Evolutionary conservation across 2,329 filamentous ascomycete genomes (phyloP).

Genomic region (Aaosphaeria arxii): DNA sequence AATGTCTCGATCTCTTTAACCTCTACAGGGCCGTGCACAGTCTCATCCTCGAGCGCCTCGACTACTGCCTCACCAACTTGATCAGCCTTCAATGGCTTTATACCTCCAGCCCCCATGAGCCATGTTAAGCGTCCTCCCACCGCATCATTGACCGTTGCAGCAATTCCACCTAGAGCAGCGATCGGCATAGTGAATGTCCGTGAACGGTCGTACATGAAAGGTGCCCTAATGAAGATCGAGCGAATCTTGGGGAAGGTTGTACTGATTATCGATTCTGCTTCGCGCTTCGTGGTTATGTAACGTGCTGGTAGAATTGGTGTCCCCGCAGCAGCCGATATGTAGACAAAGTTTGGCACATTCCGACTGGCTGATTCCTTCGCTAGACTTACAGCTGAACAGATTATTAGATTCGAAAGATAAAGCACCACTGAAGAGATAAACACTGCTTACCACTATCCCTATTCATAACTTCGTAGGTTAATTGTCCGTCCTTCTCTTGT

Average conservation of each 20-base stretch:
- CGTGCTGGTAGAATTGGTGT: conserved; percentile 79
- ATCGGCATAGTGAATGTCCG: conserved; percentile 80
- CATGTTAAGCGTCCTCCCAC: conserved; percentile 72
- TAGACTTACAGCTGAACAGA: conserved; percentile 64
- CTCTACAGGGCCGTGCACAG: conserved; percentile 72
- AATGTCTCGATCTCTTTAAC: conserved; percentile 76
- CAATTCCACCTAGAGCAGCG: conserved; percentile 72
- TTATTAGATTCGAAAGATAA: background rate
- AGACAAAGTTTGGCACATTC: conserved; percentile 70
- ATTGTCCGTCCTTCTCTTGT: conserved; percentile 66
- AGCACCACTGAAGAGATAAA: background rate
- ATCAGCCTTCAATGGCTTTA: conserved; percentile 86
- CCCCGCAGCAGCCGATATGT: conserved; percentile 83
- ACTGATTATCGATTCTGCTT: conserved; percentile 77
- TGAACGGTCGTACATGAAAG: conserved; percentile 85
- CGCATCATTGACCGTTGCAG: conserved; percentile 71
- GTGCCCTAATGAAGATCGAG: conserved; percentile 76
- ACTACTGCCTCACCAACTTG: conserved; percentile 85
- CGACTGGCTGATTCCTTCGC: conserved; percentile 70
- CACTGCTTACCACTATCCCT: conserved; percentile 62
- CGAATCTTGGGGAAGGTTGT: conserved; percentile 72
- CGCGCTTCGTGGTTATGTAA: conserved; percentile 89
- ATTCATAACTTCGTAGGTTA: conserved; percentile 98
- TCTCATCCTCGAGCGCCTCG: conserved; percentile 75
- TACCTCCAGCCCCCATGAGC: conserved; percentile 77